Evolutionary conservation across 2,329 filamentous ascomycete genomes (phyloP), one percentile per base, ranked within the genome.

Genomic region (Colletotrichum zoysiae): DNA sequence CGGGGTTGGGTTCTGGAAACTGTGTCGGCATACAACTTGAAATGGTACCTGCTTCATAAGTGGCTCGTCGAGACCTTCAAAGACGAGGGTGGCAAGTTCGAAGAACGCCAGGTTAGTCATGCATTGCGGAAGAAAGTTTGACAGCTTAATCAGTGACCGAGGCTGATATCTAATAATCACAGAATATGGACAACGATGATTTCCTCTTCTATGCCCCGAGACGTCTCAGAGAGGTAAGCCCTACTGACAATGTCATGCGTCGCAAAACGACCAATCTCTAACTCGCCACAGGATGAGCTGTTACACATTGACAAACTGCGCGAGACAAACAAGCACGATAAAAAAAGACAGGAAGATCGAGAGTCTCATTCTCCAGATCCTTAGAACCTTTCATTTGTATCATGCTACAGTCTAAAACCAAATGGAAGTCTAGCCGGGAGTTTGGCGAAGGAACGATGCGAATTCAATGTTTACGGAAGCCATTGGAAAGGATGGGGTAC

Each of bases 11-110:
- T 50, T 12, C 4, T 23, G 16, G 23, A n/a, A 8, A 35, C 23
- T 18, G 59, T 62, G n/a, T 62, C 42, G n/a, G 59, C 42, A 33
- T 62, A 62, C 5, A 18, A 35, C 5, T n/a, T 62, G 30, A 30
- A 62, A 16, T 62, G 59, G 59, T 7, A 26, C 18, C 14, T 6
- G 11, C 59, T 62, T 7, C 42, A 18, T 6, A 16, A n/a, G 5
- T 62, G 23, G n/a, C 59, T 62, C 11, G 16, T 26, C 42, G 16
- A 23, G 0, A 33, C 3, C 20, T 62, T 48, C 7, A 33, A 33
- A 62, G 20, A 30, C 2, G 16, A 50, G 16, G 42, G 16, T 16
- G 5, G 11, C 9, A 6, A 16, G 18, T 48, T 62, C n/a, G 4
- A 14, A 14, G 42, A 62, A 16, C 7, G 42, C 12, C 59, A 62